Evolutionary conservation across 2,329 filamentous ascomycete species (phyloP).

Genomic region (Colletotrichum costaricense): DNA sequence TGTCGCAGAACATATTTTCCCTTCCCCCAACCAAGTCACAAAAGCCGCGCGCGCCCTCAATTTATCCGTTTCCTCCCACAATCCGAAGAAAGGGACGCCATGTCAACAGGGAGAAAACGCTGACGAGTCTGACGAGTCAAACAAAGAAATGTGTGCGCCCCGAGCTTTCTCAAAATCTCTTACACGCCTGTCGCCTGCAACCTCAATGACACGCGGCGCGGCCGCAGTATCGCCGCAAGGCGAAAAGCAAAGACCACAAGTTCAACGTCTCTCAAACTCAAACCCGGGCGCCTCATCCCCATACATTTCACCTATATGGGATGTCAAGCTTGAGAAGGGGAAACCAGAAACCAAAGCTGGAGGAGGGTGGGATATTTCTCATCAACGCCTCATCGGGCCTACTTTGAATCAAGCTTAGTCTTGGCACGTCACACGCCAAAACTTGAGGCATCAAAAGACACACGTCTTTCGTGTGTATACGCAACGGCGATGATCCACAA

Average conservation of each 20-base stretch:
- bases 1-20: not conserved
- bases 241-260: slow-evolving; percentile 7
- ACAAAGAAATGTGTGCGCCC: not conserved
- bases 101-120: too few species aligned
- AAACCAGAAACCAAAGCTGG: not conserved
- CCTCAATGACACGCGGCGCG: too few species aligned
- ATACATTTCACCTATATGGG: too few species aligned
- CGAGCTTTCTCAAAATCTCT: not conserved
- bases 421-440: not conserved
- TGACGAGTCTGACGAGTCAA: not conserved
- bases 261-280: not conserved
- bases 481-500: not conserved
- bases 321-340: not conserved
- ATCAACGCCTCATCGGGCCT: not conserved
- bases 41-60: not conserved
- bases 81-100: not conserved
- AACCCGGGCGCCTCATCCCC: not conserved
- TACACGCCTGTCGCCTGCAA: not conserved
- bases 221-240: not conserved
- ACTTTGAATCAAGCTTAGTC: not conserved
- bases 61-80: not conserved
- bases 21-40: not conserved
- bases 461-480: not conserved
- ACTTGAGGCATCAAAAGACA: not conserved
- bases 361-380: not conserved